phyloP scores from a whole-genome alignment of 1,139 yeast species.

The Yamadazyma mexicana region DNA sequence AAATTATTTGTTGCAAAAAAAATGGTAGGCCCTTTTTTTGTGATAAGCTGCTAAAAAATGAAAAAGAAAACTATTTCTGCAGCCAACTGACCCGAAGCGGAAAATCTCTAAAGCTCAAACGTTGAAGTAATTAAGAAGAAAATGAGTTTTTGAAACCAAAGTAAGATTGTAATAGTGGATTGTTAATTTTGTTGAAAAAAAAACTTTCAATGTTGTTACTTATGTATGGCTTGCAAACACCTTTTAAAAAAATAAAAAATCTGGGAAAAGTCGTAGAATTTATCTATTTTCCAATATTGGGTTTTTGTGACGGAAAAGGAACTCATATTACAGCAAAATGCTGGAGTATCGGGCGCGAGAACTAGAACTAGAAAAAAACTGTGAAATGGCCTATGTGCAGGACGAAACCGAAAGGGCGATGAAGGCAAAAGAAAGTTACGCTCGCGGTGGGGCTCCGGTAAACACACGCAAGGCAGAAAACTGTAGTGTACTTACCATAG shows the following conservation, averaged over 20 bases:
- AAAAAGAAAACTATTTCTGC: neutral
- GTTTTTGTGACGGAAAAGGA: neutral
- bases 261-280: neutral
- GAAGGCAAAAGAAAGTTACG: no score
- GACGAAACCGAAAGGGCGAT: no score
- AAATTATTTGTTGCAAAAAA: no score
- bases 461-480: no score
- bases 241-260: neutral
- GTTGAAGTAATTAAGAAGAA: neutral
- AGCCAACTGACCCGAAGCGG: neutral
- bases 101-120: neutral
- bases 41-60: slow-evolving; percentile 1
- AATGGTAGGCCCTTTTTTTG: no score
- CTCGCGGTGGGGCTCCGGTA: no score
- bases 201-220: neutral
- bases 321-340: neutral
- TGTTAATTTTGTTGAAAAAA: neutral
- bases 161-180: neutral
- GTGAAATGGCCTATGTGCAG: no score
- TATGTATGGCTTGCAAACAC: neutral
- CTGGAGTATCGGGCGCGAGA: neutral
- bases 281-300: neutral
- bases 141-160: no score
- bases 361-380: neutral
- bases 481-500: no score